Conservation (phyloP, 2,329 filamentous ascomycete genomes). For the Ophiostoma angusticollis region DNA sequence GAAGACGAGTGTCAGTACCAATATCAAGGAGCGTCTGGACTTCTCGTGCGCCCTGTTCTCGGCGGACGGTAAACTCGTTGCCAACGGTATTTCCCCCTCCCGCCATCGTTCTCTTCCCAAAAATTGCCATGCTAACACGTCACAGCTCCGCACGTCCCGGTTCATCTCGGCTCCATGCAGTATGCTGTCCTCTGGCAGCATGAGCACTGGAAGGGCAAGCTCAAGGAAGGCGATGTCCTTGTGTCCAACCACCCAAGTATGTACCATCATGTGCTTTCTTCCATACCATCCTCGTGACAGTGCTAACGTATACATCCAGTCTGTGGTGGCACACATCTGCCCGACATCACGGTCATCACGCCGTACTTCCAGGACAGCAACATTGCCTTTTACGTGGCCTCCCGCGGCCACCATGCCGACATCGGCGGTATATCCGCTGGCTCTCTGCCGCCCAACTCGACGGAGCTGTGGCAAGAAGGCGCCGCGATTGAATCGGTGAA, state of each 20-base stretch:
- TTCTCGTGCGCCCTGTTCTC: slow-evolving; percentile 77
- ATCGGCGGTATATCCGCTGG: slow-evolving; percentile 73
- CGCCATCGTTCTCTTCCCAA: too few relatives aligned
- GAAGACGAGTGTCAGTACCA: slow-evolving; percentile 69
- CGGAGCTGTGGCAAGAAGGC: slow-evolving; percentile 51
- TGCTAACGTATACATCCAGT: not conserved
- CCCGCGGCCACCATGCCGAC: slow-evolving; percentile 68
- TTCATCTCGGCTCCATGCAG: slow-evolving; percentile 72
- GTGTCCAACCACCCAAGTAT: slow-evolving; percentile 71
- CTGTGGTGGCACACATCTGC: slow-evolving; percentile 49
- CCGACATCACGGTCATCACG: slow-evolving; percentile 70
- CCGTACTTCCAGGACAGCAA: slow-evolving; percentile 57
- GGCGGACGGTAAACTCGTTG: slow-evolving; percentile 58
- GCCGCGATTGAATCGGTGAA: slow-evolving; percentile 53
- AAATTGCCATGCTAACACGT: too few relatives aligned
- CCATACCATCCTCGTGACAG: not conserved
- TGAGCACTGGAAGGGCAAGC: slow-evolving; percentile 63
- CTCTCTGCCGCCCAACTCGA: slow-evolving; percentile 66
- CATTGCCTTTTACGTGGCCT: slow-evolving; percentile 73
- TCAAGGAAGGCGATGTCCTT: slow-evolving; percentile 68
- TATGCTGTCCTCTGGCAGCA: slow-evolving; percentile 68
- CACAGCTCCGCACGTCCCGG: slow-evolving; percentile 68
- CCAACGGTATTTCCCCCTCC: too few relatives aligned
- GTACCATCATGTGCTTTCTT: not conserved
- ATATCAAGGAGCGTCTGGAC: slow-evolving; percentile 71